Evolutionary conservation across 768 basidiomycete genomes (phyloP).

Genomic region (Podaxis sp.): DNA sequence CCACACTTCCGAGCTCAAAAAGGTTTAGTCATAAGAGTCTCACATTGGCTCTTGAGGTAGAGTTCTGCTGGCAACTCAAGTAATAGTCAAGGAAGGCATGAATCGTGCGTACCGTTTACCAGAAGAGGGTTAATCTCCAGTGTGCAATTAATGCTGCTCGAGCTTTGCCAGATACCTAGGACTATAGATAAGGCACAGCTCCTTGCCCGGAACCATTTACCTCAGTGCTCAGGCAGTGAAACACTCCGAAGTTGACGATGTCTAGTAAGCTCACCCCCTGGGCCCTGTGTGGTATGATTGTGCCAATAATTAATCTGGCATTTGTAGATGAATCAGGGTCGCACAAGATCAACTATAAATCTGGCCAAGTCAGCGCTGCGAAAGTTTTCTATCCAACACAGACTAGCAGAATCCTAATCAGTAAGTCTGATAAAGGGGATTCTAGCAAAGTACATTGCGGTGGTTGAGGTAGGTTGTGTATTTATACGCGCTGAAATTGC

Average conservation of each 20-base stretch:
- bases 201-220: background rate
- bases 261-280: background rate
- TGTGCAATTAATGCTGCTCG: background rate
- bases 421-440: background rate
- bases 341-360: background rate
- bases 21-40: too few species aligned
- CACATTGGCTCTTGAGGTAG: too few species aligned
- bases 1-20: too few species aligned
- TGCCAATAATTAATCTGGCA: background rate
- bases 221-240: background rate
- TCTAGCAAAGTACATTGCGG: background rate
- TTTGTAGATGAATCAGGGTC: background rate
- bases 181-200: background rate
- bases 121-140: background rate
- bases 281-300: background rate
- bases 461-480: background rate
- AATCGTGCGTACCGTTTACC: too few species aligned
- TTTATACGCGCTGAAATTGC: background rate
- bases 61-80: too few species aligned
- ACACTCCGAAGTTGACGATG: background rate
- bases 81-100: too few species aligned
- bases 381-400: background rate
- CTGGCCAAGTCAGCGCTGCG: background rate
- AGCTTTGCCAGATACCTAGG: background rate
- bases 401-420: slow-evolving; percentile 2